These are phyloP conservation scores for Sugiyamaella neomexicana DNA, from an alignment of 1,139 yeast genomes.

Conservation along the genomic window DNA sequence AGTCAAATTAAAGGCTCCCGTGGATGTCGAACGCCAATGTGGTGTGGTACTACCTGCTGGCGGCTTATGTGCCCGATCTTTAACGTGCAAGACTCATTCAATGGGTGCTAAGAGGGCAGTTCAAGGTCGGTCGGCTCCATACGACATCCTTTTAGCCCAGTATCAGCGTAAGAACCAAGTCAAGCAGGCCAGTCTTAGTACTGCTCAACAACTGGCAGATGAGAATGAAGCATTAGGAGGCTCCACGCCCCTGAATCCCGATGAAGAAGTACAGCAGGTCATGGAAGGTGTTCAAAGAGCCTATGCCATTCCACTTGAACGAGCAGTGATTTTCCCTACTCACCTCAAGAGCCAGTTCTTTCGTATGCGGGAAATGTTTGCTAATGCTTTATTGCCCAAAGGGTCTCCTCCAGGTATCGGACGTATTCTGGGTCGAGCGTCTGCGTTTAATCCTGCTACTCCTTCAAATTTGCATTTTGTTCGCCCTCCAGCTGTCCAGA, in stretches of 20 bases:
- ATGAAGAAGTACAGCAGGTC: conserved; percentile 92
- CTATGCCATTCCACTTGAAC: conserved; percentile 77
- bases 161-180: conserved; percentile 93
- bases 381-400: conserved; percentile 38
- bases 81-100: conserved; percentile 95
- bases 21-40: conserved; percentile 93
- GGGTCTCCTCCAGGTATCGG: conserved; percentile 33
- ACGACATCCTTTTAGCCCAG: conserved; percentile 81
- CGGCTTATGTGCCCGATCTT: conserved; percentile 88
- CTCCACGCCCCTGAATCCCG: conserved; percentile 53
- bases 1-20: conserved; percentile 82
- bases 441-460: conserved; percentile 38
- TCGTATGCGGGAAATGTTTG: conserved; percentile 61
- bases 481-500: conserved; percentile 42
- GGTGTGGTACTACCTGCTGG: conserved; percentile 94
- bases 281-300: conserved; percentile 86
- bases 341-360: conserved; percentile 69
- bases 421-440: conserved; percentile 40
- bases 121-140: conserved; percentile 87
- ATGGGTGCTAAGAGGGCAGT: conserved; percentile 98
- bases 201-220: conserved; percentile 40
- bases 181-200: conserved; percentile 49
- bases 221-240: conserved; percentile 36
- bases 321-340: conserved; percentile 69
- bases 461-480: conserved; percentile 36